Percentiles rank a stretch among this genome's conserved stretches.
phyloP scores from a whole-genome alignment of 169 alveolate genomes.

The Babesia bigemina region DNA sequence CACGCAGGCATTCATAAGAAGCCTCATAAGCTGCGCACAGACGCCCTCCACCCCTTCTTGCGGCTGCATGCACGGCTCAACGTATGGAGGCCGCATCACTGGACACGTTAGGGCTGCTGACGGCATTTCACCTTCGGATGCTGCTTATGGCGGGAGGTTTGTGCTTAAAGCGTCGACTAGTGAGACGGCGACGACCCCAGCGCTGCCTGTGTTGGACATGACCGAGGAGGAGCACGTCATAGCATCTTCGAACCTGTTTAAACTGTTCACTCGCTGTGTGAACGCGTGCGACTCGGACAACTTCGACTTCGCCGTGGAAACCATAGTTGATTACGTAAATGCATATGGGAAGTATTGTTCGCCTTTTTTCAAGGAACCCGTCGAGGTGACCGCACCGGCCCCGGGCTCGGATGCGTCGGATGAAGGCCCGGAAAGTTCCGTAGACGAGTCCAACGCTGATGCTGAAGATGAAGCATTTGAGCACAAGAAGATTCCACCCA shows the following conservation, averaged over 20 bases:
- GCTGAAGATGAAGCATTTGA: not conserved
- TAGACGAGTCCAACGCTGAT: not conserved
- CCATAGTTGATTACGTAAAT: constrained; percentile 5
- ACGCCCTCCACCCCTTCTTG: not conserved
- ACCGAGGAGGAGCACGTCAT: constrained; percentile 23
- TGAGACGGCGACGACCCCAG: not conserved
- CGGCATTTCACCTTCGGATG: not conserved
- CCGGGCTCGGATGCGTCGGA: not conserved
- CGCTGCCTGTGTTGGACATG: not conserved
- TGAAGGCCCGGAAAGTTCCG: not conserved
- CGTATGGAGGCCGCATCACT: not conserved
- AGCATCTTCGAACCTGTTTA: constrained; percentile 7
- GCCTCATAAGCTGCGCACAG: not conserved
- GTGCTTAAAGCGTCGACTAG: no score
- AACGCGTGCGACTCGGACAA: constrained; percentile 9
- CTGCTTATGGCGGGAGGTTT: no score
- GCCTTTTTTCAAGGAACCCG: constrained; percentile 29
- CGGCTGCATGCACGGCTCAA: not conserved
- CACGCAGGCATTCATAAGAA: not conserved
- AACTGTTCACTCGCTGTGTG: constrained; percentile 21
- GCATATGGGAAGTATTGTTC: constrained; percentile 3
- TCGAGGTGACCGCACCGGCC: not conserved
- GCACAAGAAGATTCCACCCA: not conserved
- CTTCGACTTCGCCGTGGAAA: not conserved
- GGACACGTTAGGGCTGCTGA: not conserved